Percentiles rank a stretch among this genome's conserved stretches.
Conservation (phyloP, 371 early-diverging fungal genomes). For the Mortierella sp. region DNA sequence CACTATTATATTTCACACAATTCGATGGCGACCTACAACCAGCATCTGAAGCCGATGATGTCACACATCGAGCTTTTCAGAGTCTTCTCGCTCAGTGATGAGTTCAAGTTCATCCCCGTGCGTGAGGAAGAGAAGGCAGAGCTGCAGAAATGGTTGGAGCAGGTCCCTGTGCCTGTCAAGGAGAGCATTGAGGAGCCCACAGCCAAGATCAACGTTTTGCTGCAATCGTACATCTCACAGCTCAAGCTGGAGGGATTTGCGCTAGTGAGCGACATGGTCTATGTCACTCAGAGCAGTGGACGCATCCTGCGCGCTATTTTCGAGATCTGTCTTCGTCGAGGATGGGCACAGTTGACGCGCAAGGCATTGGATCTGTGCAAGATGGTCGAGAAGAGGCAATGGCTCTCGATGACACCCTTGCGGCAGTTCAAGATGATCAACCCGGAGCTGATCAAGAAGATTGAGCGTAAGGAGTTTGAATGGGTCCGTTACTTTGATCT, state of each 20-base stretch:
- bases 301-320: conserved; percentile 96
- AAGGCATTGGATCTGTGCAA: conserved; percentile 91
- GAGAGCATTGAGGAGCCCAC: conserved; percentile 91
- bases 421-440: conserved; percentile 90
- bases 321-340: conserved; percentile 93
- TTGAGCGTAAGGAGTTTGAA: conserved; percentile 95
- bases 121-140: conserved; percentile 97
- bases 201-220: conserved; percentile 94
- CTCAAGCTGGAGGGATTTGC: conserved; percentile 94
- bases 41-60: conserved; percentile 92
- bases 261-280: conserved; percentile 94
- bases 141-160: conserved; percentile 89
- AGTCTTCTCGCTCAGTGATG: conserved; percentile 90
- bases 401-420: conserved; percentile 95
- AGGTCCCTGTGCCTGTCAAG: conserved; percentile 95
- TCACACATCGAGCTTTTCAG: conserved; percentile 92
- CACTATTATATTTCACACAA: conserved; percentile 93
- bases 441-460: conserved; percentile 83
- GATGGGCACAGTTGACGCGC: conserved; percentile 94
- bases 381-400: conserved; percentile 92
- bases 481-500: conserved; percentile 96
- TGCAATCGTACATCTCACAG: conserved; percentile 95
- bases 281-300: conserved; percentile 95
- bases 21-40: conserved; percentile 94
- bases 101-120: conserved; percentile 96